phyloP scores from a whole-genome alignment of 225 moss, liverwort and hornwort genomes.

The Pseudoscleropodium purum region DNA sequence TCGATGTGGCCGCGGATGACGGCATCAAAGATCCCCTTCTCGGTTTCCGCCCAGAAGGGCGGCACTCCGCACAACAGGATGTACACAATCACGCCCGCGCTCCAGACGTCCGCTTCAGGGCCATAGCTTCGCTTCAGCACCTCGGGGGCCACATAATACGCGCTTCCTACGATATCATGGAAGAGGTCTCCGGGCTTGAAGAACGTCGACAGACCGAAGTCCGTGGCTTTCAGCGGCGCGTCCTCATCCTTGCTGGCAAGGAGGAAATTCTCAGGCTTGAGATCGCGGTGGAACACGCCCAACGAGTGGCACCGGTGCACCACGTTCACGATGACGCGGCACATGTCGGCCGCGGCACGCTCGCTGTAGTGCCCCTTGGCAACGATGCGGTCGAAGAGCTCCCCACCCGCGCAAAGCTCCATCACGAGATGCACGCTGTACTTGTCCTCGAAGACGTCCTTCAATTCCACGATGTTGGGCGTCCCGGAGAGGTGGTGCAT shows the following conservation, averaged over 20 bases:
- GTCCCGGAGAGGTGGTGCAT: constrained; percentile 42
- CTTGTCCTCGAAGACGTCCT: constrained; percentile 44
- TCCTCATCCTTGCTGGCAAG: constrained; percentile 32
- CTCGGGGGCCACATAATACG: constrained; percentile 47
- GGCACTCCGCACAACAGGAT: constrained; percentile 48
- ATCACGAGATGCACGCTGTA: constrained; percentile 34
- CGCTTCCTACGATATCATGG: constrained; percentile 40
- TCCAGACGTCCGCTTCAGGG: constrained; percentile 51
- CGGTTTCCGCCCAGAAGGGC: constrained; percentile 49
- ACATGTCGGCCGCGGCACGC: constrained; percentile 34
- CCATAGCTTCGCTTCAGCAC: constrained; percentile 39
- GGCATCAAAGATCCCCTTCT: constrained; percentile 44
- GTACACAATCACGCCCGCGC: constrained; percentile 46
- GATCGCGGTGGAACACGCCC: constrained; percentile 47
- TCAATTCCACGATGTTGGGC: constrained; percentile 38
- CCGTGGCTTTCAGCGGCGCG: constrained; percentile 40
- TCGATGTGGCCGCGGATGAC: constrained; percentile 35
- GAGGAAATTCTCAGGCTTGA: constrained; percentile 47
- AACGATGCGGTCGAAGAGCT: constrained; percentile 50
- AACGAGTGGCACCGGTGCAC: constrained; percentile 42
- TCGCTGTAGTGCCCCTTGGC: constrained; percentile 49
- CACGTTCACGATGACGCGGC: constrained; percentile 40
- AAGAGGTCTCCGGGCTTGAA: constrained; percentile 37
- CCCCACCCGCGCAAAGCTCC: constrained; percentile 47
- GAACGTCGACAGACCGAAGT: constrained; percentile 43